Evolutionary conservation across 352 stramenopile species (phyloP).

Genomic region (Pythium plurisporium): DNA sequence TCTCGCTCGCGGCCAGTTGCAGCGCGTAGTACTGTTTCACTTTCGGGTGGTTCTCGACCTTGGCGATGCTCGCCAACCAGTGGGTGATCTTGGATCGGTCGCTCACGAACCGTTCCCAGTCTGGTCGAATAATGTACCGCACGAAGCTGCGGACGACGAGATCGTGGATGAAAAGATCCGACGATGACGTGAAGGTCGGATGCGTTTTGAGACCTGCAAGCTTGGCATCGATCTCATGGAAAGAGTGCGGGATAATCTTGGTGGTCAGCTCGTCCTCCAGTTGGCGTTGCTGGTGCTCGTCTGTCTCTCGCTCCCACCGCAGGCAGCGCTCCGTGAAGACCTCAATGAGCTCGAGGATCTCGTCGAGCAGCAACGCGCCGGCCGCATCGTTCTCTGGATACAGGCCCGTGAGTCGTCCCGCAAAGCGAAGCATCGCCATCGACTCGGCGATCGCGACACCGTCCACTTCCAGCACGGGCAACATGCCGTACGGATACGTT

Average conservation of each 20-base stretch:
- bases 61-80: constrained; percentile 3
- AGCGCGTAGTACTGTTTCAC: constrained; percentile 65
- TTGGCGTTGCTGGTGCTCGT: neutral
- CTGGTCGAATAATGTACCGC: constrained; percentile 12
- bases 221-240: constrained; percentile 13
- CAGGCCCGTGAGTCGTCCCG: constrained; percentile 21
- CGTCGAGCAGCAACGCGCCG: constrained; percentile 3
- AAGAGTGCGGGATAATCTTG: neutral
- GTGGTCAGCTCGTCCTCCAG: constrained; percentile 7
- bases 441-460: constrained; percentile 20
- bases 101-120: constrained; percentile 8
- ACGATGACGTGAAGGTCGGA: neutral
- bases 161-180: constrained; percentile 11
- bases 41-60: constrained; percentile 26
- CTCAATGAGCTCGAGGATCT: constrained; percentile 26
- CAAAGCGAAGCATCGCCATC: constrained; percentile 30
- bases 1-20: constrained; percentile 17
- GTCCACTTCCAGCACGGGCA: constrained; percentile 31
- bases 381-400: constrained; percentile 19
- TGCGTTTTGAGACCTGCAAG: neutral
- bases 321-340: constrained; percentile 15
- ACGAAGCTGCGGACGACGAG: constrained; percentile 14
- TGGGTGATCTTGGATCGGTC: constrained; percentile 6
- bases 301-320: constrained; percentile 15
- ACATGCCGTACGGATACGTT: constrained; percentile 22